Conservation (phyloP, 2,329 filamentous ascomycete species). For the Ceratocystis diversiconidia region DNA sequence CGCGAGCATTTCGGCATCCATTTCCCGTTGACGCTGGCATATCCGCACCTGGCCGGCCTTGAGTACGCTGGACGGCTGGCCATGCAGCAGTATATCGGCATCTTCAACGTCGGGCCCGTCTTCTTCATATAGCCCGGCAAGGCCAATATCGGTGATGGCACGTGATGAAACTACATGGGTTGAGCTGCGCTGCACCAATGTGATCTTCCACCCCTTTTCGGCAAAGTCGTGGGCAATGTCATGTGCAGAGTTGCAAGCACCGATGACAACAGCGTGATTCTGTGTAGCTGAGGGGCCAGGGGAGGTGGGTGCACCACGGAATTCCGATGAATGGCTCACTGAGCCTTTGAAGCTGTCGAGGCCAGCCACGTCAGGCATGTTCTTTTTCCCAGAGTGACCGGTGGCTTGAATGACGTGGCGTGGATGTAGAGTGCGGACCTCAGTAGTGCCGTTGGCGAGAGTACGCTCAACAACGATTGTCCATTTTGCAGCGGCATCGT, state of each 20-base stretch:
- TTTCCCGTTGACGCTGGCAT: slow-evolving; percentile 25
- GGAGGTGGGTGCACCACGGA: slow-evolving; percentile 36
- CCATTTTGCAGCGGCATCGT: slow-evolving; percentile 38
- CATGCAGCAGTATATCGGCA: slow-evolving; percentile 46
- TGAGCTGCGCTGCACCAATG: slow-evolving; percentile 53
- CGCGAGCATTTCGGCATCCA: slow-evolving; percentile 28
- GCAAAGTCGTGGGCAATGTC: slow-evolving; percentile 56
- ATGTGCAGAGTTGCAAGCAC: slow-evolving; percentile 54
- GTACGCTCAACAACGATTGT: slow-evolving; percentile 39
- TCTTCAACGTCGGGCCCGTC: slow-evolving; percentile 48
- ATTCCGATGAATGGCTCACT: slow-evolving; percentile 49
- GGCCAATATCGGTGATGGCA: slow-evolving; percentile 36
- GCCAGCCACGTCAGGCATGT: slow-evolving; percentile 43
- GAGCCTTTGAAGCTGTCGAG: slow-evolving; percentile 43
- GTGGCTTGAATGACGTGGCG: slow-evolving; percentile 53
- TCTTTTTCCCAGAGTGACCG: slow-evolving; percentile 53
- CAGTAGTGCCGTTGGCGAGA: slow-evolving; percentile 32
- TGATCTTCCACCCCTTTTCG: slow-evolving; percentile 52
- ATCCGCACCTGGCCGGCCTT: slow-evolving; percentile 42
- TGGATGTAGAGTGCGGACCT: slow-evolving; percentile 43
- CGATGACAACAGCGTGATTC: slow-evolving; percentile 51
- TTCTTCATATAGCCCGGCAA: slow-evolving; percentile 39
- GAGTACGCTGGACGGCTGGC: slow-evolving; percentile 42
- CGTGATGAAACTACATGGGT: slow-evolving; percentile 49
- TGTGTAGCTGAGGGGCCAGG: slow-evolving; percentile 24